A percentile compares a stretch with the other conserved stretches of the same genome.
phyloP scores from a whole-genome alignment of 805 yeast species.

The Saccharomycopsis schoenii region DNA sequence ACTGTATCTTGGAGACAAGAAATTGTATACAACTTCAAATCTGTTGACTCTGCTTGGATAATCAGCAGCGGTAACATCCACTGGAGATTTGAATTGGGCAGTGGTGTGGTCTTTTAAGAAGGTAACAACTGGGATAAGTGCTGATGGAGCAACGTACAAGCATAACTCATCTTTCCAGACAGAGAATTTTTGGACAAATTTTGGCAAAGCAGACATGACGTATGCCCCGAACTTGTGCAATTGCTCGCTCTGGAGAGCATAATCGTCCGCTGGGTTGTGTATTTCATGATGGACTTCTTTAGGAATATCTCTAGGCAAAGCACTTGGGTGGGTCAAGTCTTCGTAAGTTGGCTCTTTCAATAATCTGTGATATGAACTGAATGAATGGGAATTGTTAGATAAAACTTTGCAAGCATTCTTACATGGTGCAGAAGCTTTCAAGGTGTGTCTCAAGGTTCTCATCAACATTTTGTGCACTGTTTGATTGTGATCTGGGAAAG shows the following conservation, averaged over 20 bases:
- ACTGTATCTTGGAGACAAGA: slow-evolving; percentile 72
- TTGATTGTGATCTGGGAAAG: neutral
- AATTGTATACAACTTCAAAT: slow-evolving; percentile 79
- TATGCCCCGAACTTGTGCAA: slow-evolving; percentile 76
- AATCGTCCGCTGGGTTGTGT: slow-evolving; percentile 71
- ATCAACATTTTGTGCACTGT: neutral
- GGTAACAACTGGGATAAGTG: slow-evolving; percentile 57
- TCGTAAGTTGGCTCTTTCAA: slow-evolving; percentile 11
- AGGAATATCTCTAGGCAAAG: slow-evolving; percentile 18
- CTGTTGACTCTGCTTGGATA: slow-evolving; percentile 76
- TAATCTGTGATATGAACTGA: neutral
- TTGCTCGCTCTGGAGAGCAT: slow-evolving; percentile 54
- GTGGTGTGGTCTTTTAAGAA: slow-evolving; percentile 73
- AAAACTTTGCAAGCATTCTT: neutral
- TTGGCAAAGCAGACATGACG: slow-evolving; percentile 69
- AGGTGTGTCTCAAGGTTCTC: neutral
- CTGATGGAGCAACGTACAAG: slow-evolving; percentile 65
- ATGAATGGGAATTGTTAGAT: neutral
- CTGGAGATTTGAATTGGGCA: slow-evolving; percentile 65
- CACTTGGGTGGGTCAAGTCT: slow-evolving; percentile 13
- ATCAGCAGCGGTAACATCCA: slow-evolving; percentile 82
- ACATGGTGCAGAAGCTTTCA: neutral
- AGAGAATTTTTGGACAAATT: slow-evolving; percentile 69
- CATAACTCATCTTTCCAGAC: slow-evolving; percentile 89
- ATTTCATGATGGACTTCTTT: slow-evolving; percentile 16